Conservation (phyloP, 768 basidiomycete species). For the Boletus rubropictus region DNA sequence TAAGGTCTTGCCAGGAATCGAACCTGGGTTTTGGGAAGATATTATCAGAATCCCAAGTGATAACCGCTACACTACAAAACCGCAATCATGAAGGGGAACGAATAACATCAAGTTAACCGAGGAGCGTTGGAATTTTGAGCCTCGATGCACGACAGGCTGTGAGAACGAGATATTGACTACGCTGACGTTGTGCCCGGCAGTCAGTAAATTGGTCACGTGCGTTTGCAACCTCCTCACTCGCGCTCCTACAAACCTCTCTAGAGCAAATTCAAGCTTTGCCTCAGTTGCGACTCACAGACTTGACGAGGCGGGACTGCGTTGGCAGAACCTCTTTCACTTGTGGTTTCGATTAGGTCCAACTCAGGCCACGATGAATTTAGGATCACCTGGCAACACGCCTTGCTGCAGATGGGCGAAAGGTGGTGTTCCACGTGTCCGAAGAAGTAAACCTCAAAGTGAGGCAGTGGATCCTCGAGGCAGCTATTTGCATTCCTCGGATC, state of each 20-base stretch:
- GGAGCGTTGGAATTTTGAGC: too few species aligned
- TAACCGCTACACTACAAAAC: constrained; percentile 29
- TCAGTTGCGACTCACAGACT: neutral
- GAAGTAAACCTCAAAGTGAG: constrained; percentile 1
- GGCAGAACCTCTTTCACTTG: neutral
- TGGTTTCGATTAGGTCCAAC: neutral
- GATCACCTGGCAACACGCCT: neutral
- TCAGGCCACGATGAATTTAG: neutral
- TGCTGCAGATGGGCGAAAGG: neutral
- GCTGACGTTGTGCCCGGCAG: too few species aligned
- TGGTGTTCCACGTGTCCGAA: neutral
- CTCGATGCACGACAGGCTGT: too few species aligned
- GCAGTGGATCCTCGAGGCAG: constrained; percentile 9
- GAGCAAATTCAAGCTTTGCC: neutral
- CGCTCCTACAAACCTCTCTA: neutral
- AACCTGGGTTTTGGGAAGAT: constrained; percentile 26
- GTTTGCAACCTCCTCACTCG: too few species aligned
- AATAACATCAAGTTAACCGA: neutral
- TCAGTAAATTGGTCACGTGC: too few species aligned
- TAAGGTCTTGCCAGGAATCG: constrained; percentile 24
- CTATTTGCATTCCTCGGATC: neutral
- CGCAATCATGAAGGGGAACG: neutral
- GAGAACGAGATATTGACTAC: too few species aligned
- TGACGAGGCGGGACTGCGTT: too few species aligned
- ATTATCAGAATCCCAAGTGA: constrained; percentile 25